phyloP scores from a whole-genome alignment of 768 basidiomycete genomes.

The Boletales sp. region DNA sequence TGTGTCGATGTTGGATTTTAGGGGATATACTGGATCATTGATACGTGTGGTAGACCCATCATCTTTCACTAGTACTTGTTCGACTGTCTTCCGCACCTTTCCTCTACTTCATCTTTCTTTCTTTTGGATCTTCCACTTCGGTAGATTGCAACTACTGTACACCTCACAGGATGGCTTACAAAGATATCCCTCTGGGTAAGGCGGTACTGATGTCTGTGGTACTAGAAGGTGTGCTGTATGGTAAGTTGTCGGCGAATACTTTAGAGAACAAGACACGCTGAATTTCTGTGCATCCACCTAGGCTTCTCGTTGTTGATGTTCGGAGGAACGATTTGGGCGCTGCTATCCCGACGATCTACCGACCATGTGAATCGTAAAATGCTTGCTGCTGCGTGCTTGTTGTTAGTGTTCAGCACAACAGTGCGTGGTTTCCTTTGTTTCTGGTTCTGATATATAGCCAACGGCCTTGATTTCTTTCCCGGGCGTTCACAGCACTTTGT shows the following conservation, averaged over 20 bases:
- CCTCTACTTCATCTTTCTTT: background rate
- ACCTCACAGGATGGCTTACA: background rate
- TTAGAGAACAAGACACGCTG: background rate
- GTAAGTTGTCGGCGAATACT: conserved; percentile 1
- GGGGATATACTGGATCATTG: background rate
- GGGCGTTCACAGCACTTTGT: conserved; percentile 20
- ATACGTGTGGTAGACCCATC: background rate
- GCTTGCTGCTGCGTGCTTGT: conserved; percentile 20
- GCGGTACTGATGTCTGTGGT: conserved; percentile 19
- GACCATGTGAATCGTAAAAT: conserved; percentile 17
- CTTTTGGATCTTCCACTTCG: too few species aligned
- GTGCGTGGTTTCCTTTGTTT: conserved; percentile 12
- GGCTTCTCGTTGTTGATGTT: conserved; percentile 37
- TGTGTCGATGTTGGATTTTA: too few species aligned
- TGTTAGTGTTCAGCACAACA: conserved; percentile 29
- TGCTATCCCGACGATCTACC: conserved; percentile 8
- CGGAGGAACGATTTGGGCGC: conserved; percentile 24
- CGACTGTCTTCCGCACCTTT: background rate
- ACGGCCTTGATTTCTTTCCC: background rate
- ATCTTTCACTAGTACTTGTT: background rate
- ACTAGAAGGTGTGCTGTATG: conserved; percentile 19
- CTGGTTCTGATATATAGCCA: too few species aligned
- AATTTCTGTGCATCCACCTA: background rate
- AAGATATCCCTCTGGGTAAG: conserved; percentile 14
- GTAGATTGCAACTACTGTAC: background rate